Evolutionary conservation across 805 yeast genomes (phyloP).

Genomic region (Ogataea corticis): DNA sequence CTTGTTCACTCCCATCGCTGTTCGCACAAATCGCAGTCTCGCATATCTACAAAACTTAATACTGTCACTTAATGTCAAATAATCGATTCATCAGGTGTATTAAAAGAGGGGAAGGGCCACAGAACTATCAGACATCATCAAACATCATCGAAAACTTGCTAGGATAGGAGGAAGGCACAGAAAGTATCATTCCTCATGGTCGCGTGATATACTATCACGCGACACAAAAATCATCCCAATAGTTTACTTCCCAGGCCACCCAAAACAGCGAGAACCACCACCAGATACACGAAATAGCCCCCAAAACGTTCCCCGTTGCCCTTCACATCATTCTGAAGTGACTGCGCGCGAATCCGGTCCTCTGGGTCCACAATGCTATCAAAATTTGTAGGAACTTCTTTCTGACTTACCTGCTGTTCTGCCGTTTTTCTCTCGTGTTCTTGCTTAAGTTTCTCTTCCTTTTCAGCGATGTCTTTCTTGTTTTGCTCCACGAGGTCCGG

Average conservation of each 20-base stretch:
- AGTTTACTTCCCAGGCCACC: conserved; percentile 18
- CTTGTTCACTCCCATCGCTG: neutral
- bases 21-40: neutral
- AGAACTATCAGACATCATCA: no score
- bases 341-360: conserved; percentile 58
- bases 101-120: no score
- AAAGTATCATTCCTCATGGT: no score
- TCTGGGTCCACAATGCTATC: conserved; percentile 60
- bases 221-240: neutral
- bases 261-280: conserved; percentile 19
- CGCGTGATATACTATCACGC: no score
- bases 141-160: no score
- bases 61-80: no score
- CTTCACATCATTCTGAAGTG: conserved; percentile 7
- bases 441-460: conserved; percentile 8
- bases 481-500: conserved; percentile 62
- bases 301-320: conserved; percentile 9
- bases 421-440: conserved; percentile 15
- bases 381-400: conserved; percentile 32
- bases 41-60: neutral
- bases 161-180: no score
- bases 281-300: conserved; percentile 14
- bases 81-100: no score
- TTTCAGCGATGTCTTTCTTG: conserved; percentile 32
- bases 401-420: conserved; percentile 1